Conservation (phyloP, 163 green algal genomes). For the Chloromonas sp. region DNA sequence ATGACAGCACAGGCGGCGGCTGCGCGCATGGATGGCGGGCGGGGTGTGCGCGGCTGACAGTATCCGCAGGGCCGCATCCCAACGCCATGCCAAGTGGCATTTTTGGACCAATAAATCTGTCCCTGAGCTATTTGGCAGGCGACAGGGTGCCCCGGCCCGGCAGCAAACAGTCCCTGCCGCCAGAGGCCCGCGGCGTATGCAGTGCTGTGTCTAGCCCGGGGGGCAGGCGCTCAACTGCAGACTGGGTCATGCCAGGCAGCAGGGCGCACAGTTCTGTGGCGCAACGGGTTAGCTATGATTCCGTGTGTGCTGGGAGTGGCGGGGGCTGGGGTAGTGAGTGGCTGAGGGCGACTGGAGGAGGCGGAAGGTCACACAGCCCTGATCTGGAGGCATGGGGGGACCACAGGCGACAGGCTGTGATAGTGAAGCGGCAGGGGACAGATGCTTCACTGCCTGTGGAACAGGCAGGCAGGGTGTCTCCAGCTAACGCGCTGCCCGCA, state of each 20-base stretch:
- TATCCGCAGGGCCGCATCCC: background rate
- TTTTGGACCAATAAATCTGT: background rate
- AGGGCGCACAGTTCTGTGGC: background rate
- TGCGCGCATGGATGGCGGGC: no score
- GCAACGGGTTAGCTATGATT: background rate
- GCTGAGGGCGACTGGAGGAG: background rate
- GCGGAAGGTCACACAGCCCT: background rate
- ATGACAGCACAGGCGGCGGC: no score
- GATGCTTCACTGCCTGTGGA: background rate
- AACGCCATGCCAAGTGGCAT: background rate
- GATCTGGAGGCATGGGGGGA: background rate
- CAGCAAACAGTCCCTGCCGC: background rate
- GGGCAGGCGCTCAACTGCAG: background rate
- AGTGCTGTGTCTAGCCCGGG: background rate
- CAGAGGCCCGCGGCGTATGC: background rate
- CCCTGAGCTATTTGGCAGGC: background rate
- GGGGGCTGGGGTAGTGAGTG: background rate
- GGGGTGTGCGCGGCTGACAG: background rate
- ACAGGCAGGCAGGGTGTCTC: no score
- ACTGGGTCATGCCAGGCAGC: background rate
- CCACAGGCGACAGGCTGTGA: background rate
- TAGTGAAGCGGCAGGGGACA: background rate
- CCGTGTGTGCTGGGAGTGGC: background rate
- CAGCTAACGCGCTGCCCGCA: background rate
- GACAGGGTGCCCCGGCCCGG: background rate